phyloP scores from a whole-genome alignment of 164 flowering plant species.

The Macadamia integrifolia region DNA sequence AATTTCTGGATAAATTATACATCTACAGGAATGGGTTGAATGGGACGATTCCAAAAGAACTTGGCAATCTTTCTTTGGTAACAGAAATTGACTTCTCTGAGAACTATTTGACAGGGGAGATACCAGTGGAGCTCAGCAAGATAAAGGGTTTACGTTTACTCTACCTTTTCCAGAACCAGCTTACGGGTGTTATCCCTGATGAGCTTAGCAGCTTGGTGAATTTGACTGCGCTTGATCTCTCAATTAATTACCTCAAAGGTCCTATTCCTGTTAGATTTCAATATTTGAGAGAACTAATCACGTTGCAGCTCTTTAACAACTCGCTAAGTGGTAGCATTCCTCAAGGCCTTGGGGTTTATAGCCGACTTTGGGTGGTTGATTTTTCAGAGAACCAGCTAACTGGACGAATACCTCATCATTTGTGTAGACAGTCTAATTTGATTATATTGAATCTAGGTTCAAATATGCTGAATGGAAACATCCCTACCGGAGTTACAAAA shows the following conservation, averaged over 20 bases:
- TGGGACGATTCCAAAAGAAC: constrained; percentile 63
- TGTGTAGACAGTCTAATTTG: constrained; percentile 48
- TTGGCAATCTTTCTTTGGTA: constrained; percentile 55
- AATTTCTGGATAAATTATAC: constrained; percentile 38
- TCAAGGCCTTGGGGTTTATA: constrained; percentile 49
- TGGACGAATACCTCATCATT: constrained; percentile 54
- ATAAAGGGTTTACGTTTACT: constrained; percentile 42
- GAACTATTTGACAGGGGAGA: constrained; percentile 51
- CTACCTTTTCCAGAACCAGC: constrained; percentile 55
- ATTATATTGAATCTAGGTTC: constrained; percentile 49
- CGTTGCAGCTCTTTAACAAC: constrained; percentile 63
- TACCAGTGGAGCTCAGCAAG: constrained; percentile 52
- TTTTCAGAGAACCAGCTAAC: constrained; percentile 49
- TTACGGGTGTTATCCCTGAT: constrained; percentile 56
- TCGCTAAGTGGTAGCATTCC: constrained; percentile 58
- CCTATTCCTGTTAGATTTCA: constrained; percentile 63
- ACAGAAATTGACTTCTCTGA: constrained; percentile 73
- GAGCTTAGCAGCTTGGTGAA: constrained; percentile 48
- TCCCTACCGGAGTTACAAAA: constrained; percentile 45
- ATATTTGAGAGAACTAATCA: constrained; percentile 35
- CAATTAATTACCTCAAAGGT: constrained; percentile 58
- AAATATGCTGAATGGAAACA: constrained; percentile 49
- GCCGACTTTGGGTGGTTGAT: constrained; percentile 67
- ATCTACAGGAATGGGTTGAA: constrained; percentile 56
- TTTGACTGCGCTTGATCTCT: constrained; percentile 54